Evolutionary conservation across 2,329 filamentous ascomycete species (phyloP).

Genomic region (Fusarium goolgardi): DNA sequence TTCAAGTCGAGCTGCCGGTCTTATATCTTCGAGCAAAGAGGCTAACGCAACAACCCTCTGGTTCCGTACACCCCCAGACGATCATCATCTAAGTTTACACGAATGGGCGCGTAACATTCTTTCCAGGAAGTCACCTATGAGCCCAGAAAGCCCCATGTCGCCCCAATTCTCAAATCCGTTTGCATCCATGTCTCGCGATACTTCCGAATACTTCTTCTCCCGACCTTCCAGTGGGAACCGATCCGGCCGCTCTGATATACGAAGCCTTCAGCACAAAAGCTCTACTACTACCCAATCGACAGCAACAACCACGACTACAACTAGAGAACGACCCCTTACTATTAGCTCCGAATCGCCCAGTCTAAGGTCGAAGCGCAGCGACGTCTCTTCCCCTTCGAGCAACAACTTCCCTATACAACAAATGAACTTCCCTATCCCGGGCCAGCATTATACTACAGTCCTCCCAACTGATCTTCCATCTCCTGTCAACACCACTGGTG

Average conservation of each 20-base stretch:
- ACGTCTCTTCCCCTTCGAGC: conserved; percentile 69
- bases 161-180: conserved; percentile 68
- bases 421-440: conserved; percentile 54
- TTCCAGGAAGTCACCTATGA: conserved; percentile 58
- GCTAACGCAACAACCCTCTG: conserved; percentile 61
- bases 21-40: conserved; percentile 64
- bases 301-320: conserved; percentile 59
- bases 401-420: conserved; percentile 57
- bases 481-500: conserved; percentile 65
- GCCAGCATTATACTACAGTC: conserved; percentile 63
- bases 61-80: conserved; percentile 67
- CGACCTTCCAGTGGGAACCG: conserved; percentile 60
- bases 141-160: conserved; percentile 65
- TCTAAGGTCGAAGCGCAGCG: conserved; percentile 70
- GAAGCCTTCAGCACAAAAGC: conserved; percentile 59
- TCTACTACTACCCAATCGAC: conserved; percentile 62
- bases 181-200: conserved; percentile 56
- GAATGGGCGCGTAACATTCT: conserved; percentile 70
- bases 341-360: conserved; percentile 70
- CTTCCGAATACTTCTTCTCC: conserved; percentile 55
- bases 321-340: conserved; percentile 61
- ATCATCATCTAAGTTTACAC: conserved; percentile 63
- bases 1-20: conserved; percentile 70
- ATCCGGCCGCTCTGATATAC: conserved; percentile 49
- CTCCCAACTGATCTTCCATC: conserved; percentile 68